Evolutionary conservation across 1,139 yeast species (phyloP), one percentile per base, ranked within the genome.

Genomic region (Torulaspora pretoriensis): DNA sequence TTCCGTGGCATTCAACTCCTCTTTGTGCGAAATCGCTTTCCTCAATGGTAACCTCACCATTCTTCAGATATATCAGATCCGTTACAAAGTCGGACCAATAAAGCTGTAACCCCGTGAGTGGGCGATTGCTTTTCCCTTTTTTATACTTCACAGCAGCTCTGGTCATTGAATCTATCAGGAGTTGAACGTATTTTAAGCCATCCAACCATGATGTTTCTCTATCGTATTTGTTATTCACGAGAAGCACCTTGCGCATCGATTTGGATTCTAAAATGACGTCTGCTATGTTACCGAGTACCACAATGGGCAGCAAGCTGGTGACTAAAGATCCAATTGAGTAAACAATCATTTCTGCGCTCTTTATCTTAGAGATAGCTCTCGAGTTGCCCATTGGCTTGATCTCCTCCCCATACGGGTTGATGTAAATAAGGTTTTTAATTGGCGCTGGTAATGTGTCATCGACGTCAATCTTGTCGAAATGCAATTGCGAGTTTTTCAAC

Each of bases 371-470:
- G 1, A 78, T 63, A 0, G 83, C 92, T 47, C 86, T 70, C 5
- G 79, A 68, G 53, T 83, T 83, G 1, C 94, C 92, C 22, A 72
- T 66, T 2, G 97, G 96, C 53, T 82, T 78, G 27, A 87, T 84
- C 59, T 88, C 96, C 58, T 85, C 88, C 1, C 96, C 96, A 57
- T 85, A 86, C 0, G 95, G 94, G 26, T 90, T 85, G 40, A 89
- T 83, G 60, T 90, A 90, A 56, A 81, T 82, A 6, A 89, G 77
- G 24, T 92, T 68, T 31, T 76, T 72, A 10, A 89, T 81, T 0
- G 95, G 94, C 0, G 95, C 78, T n/a, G 80, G 71, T 19, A 89
- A 70, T 0, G 92, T 88, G 29, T 70, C 71, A 8, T 73, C 71
- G 12, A 69, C 78, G 33, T 67, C 70, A 17, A 75, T 65, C 58